Percentiles rank a stretch among this genome's conserved stretches.
Conservation (phyloP, 257 asterid genomes). For the Rubia yunnanensis region DNA sequence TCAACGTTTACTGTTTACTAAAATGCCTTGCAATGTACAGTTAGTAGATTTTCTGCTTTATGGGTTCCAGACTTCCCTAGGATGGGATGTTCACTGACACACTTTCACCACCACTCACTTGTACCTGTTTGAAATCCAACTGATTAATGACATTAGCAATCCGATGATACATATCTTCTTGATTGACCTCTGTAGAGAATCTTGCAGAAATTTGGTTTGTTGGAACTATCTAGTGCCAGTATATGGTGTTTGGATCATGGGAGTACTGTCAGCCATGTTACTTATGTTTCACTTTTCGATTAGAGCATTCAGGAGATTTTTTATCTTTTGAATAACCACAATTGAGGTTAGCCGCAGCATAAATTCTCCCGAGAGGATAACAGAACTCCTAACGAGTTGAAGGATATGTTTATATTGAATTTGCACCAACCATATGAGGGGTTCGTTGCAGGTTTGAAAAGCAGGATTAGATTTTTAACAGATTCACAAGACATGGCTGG, state of each 20-base stretch:
- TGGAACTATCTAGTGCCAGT: too few species aligned
- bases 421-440: too few species aligned
- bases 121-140: neutral
- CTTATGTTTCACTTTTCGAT: neutral
- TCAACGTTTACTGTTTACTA: neutral
- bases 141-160: too few species aligned
- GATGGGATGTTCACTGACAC: neutral
- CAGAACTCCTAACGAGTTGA: neutral
- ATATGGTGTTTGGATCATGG: too few species aligned
- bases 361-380: neutral
- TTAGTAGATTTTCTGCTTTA: neutral
- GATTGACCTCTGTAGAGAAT: neutral
- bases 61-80: neutral
- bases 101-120: neutral
- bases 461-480: too few species aligned
- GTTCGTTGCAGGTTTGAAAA: too few species aligned
- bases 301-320: neutral
- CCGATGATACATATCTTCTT: too few species aligned
- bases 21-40: neutral
- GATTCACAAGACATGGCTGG: too few species aligned
- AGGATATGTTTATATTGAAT: too few species aligned
- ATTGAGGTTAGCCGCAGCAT: neutral
- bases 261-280: neutral
- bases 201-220: neutral
- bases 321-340: neutral